Percentiles rank a stretch among this genome's conserved stretches.
Evolutionary conservation across 73 alveolate genomes (phyloP).

Genomic region (Paramecium caudatum): DNA sequence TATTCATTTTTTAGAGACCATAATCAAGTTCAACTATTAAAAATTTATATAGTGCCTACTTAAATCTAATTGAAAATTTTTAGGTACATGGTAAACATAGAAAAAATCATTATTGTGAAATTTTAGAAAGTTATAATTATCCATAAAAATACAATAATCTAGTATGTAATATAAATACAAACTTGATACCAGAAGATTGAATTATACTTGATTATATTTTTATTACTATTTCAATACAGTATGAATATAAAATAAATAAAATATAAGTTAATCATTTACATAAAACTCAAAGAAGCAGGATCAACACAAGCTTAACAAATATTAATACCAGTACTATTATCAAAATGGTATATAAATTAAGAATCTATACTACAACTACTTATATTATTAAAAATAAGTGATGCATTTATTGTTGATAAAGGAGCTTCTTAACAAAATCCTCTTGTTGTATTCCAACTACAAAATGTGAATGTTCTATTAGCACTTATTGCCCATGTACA

Average conservation of each 20-base stretch:
- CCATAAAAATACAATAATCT: neutral
- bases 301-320: constrained; percentile 30
- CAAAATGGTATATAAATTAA: constrained; percentile 16
- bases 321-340: neutral
- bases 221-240: too few relatives aligned
- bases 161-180: neutral
- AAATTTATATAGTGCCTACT: neutral
- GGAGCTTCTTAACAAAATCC: constrained; percentile 6
- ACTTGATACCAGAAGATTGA: neutral
- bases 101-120: neutral
- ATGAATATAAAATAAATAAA: too few relatives aligned
- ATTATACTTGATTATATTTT: neutral
- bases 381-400: neutral
- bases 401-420: neutral
- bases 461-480: constrained; percentile 17
- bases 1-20: neutral
- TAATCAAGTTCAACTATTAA: neutral
- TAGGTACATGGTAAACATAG: neutral
- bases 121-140: neutral
- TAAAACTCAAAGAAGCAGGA: too few relatives aligned
- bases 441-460: constrained; percentile 35
- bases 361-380: constrained; percentile 25
- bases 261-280: too few relatives aligned
- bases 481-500: constrained; percentile 1
- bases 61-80: neutral